These are phyloP conservation scores for Zangia roseola DNA, from an alignment of 768 basidiomycete genomes.

Conservation along the genomic window DNA sequence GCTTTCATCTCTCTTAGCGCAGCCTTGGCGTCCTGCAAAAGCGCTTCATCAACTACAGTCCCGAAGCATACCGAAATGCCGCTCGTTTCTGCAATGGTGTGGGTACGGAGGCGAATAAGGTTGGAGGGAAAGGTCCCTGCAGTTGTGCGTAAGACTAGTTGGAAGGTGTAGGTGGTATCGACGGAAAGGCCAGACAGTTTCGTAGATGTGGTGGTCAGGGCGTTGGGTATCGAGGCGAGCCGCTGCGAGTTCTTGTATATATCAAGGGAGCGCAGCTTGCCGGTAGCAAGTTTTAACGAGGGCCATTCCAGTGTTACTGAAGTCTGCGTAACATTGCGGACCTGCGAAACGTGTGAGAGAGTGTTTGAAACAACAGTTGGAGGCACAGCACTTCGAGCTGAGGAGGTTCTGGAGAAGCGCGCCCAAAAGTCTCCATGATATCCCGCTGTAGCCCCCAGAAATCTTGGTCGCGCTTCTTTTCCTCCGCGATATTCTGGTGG, in stretches of 20 bases:
- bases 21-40: conserved; percentile 79
- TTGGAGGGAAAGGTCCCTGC: conserved; percentile 91
- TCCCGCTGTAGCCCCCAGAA: conserved; percentile 85
- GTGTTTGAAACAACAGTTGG: not conserved
- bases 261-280: conserved; percentile 84
- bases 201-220: conserved; percentile 81
- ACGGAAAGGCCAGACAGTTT: conserved; percentile 82
- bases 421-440: conserved; percentile 76
- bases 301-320: conserved; percentile 98
- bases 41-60: conserved; percentile 70
- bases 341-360: conserved; percentile 37
- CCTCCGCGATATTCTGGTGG: conserved; percentile 81
- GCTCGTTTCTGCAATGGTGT: conserved; percentile 93
- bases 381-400: conserved; percentile 58
- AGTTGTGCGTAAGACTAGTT: conserved; percentile 88
- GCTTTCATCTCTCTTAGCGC: conserved; percentile 86
- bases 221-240: conserved; percentile 81
- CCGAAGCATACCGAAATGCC: conserved; percentile 96
- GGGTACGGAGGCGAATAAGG: conserved; percentile 78
- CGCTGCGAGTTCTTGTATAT: conserved; percentile 92
- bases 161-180: conserved; percentile 89
- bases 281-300: conserved; percentile 74
- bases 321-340: conserved; percentile 95
- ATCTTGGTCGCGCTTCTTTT: conserved; percentile 74
- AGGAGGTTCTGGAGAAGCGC: conserved; percentile 64